Percentiles rank a stretch among this genome's conserved stretches.
Conservation (phyloP, 2,329 filamentous ascomycete genomes). For the Exophiala phaeomuriformis region DNA sequence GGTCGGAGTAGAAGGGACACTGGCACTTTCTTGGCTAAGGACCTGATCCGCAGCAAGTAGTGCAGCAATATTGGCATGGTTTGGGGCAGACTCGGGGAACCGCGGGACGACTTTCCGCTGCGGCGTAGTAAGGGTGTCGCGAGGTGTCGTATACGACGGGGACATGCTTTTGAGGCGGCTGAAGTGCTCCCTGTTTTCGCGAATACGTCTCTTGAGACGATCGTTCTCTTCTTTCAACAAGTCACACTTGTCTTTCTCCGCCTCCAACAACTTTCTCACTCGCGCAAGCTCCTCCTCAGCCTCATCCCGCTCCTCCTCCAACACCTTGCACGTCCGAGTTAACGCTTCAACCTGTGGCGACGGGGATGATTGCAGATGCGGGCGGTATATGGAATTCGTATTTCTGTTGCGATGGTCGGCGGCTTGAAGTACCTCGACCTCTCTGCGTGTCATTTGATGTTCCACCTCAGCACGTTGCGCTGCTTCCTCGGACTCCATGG, state of each 20-base stretch:
- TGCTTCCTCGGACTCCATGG: conserved; percentile 75
- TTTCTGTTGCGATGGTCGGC: conserved; percentile 55
- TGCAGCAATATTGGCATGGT: conserved; percentile 57
- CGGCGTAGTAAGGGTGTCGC: conserved; percentile 42
- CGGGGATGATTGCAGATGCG: conserved; percentile 36
- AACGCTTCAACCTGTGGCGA: conserved; percentile 54
- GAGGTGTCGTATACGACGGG: conserved; percentile 58
- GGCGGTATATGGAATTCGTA: conserved; percentile 36
- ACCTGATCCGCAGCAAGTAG: conserved; percentile 68
- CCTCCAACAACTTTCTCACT: conserved; percentile 70
- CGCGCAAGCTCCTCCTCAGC: conserved; percentile 60
- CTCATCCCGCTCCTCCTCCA: conserved; percentile 50
- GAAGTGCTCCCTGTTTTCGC: conserved; percentile 82
- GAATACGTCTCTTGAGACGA: conserved; percentile 72
- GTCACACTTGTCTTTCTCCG: conserved; percentile 66
- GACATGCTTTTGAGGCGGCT: conserved; percentile 50
- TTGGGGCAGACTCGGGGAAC: conserved; percentile 36
- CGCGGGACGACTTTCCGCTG: conserved; percentile 37
- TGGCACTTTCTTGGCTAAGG: conserved; percentile 67
- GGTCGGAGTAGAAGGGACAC: conserved; percentile 64
- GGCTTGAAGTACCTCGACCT: conserved; percentile 74
- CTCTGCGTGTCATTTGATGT: conserved; percentile 80
- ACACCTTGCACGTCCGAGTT: conserved; percentile 54
- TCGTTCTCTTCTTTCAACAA: conserved; percentile 67
- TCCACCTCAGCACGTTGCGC: conserved; percentile 83